phyloP scores from a whole-genome alignment of 768 basidiomycete genomes.

The Suillus plorans region DNA sequence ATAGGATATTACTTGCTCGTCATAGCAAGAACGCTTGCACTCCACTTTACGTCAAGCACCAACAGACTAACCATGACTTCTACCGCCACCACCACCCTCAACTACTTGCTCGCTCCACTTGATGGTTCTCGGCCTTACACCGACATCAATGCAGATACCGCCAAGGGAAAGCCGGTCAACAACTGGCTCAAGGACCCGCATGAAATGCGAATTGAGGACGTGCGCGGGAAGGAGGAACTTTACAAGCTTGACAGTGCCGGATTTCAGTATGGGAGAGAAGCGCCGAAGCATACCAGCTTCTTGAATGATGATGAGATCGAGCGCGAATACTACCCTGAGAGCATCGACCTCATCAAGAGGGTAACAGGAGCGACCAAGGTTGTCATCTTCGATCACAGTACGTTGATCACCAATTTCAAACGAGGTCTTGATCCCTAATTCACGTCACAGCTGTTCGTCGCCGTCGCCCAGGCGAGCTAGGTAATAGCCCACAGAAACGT shows the following conservation, averaged over 20 bases:
- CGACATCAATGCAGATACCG: no score
- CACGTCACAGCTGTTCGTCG: background rate
- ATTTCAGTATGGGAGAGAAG: slow-evolving; percentile 32
- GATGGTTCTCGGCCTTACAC: no score
- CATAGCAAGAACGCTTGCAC: no score
- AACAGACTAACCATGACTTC: no score
- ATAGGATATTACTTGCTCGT: no score
- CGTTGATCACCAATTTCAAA: slow-evolving; percentile 6
- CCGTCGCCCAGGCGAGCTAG: background rate
- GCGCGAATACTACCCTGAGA: slow-evolving; percentile 41
- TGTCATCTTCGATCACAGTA: slow-evolving; percentile 45
- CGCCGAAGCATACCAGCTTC: slow-evolving; percentile 31
- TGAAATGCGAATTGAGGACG: slow-evolving; percentile 28
- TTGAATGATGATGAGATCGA: slow-evolving; percentile 35
- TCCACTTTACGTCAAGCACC: no score
- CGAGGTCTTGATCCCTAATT: background rate
- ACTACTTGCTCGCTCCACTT: no score
- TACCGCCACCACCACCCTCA: no score
- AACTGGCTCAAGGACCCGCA: slow-evolving; percentile 24
- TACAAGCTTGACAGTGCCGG: slow-evolving; percentile 36
- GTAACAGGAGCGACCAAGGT: slow-evolving; percentile 36
- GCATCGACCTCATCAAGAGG: slow-evolving; percentile 37
- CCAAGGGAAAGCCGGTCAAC: no score
- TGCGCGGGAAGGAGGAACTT: slow-evolving; percentile 33
- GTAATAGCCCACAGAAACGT: background rate